Evolutionary conservation across 768 basidiomycete genomes (phyloP).

Genomic region (Pluteus cervinus): DNA sequence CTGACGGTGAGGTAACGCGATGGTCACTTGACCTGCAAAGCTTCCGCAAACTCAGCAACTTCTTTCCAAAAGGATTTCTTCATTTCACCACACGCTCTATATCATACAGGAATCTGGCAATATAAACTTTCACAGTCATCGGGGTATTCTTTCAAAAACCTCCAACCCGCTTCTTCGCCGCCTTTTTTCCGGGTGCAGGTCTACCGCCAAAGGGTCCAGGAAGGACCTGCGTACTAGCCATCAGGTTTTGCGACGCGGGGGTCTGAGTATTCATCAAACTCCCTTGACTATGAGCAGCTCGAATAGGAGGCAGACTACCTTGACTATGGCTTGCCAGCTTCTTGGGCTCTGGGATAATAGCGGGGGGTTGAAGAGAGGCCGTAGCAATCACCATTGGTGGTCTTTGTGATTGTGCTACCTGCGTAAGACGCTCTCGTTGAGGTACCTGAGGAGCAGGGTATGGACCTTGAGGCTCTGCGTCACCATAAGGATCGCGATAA

Average conservation of each 20-base stretch:
- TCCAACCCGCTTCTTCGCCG: conserved; percentile 63
- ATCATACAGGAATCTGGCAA: conserved; percentile 2
- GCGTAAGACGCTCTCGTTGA: conserved; percentile 3
- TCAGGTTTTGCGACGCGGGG: conserved; percentile 31
- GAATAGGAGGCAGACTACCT: no score
- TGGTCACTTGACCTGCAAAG: conserved; percentile 25
- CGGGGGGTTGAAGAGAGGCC: conserved; percentile 12
- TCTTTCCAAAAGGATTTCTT: no score
- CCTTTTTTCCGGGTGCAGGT: conserved; percentile 44
- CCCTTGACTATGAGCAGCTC: conserved; percentile 4
- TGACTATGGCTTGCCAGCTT: no score
- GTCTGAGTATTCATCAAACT: conserved; percentile 1
- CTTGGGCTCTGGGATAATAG: no score
- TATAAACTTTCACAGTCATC: background rate
- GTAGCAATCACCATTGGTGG: conserved; percentile 36
- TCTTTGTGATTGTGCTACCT: conserved; percentile 15
- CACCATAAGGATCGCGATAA: conserved; percentile 52
- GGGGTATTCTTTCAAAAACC: conserved; percentile 51
- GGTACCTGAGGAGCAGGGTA: background rate
- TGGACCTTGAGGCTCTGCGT: conserved; percentile 8
- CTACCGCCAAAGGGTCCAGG: conserved; percentile 71
- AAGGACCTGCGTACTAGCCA: conserved; percentile 64
- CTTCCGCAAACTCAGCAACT: no score
- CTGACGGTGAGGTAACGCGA: conserved; percentile 13
- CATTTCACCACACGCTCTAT: no score